Conservation (phyloP, 495 filamentous ascomycete genomes). For the Penicillium subrubescens region DNA sequence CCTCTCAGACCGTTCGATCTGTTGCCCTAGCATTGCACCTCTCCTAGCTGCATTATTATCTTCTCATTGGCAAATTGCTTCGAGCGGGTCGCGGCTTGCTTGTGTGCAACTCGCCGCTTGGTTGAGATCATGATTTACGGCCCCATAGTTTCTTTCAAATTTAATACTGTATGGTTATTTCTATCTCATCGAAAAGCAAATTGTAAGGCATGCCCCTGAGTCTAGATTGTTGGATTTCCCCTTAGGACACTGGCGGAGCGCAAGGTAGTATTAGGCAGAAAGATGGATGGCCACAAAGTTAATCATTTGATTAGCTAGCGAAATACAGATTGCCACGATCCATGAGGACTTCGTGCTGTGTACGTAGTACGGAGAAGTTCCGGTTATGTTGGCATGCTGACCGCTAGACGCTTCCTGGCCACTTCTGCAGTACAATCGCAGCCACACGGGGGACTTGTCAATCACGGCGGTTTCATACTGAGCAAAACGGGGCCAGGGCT, state of each 20-base stretch:
- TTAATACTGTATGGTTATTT: neutral
- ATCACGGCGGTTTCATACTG: constrained; percentile 9
- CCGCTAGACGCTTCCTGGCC: neutral
- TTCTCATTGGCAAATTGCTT: neutral
- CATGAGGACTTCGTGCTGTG: neutral
- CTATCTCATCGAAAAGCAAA: neutral
- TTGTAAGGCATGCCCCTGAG: neutral
- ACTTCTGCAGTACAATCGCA: neutral
- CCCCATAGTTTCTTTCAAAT: neutral
- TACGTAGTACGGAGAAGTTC: neutral
- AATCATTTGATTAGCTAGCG: neutral
- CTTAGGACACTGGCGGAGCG: neutral
- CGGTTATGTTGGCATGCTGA: neutral
- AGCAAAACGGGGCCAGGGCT: neutral
- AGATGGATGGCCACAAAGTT: neutral
- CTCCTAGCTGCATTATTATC: neutral
- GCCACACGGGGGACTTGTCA: neutral
- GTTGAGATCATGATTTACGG: neutral
- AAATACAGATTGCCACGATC: neutral
- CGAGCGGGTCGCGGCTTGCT: neutral
- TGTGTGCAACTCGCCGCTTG: neutral
- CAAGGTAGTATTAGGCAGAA: neutral
- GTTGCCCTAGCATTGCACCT: neutral
- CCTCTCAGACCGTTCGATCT: neutral
- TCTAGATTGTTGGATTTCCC: neutral